A percentile compares a stretch with the other conserved stretches of the same genome.
Conservation (phyloP, 352 stramenopile species). For the Sclerospora graminicola region DNA sequence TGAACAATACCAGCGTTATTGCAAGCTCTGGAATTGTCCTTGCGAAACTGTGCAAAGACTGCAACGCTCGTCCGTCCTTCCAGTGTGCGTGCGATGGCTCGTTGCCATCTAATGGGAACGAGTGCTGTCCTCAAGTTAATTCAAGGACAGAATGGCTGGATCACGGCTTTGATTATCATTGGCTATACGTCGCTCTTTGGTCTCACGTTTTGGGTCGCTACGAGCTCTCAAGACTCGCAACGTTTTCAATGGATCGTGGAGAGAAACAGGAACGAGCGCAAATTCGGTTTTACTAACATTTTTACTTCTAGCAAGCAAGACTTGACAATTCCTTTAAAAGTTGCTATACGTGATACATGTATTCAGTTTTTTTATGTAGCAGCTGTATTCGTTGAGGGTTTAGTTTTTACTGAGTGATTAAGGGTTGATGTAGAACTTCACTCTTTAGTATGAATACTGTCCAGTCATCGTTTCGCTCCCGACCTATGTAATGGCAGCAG, state of each 20-base stretch:
- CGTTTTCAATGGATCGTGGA: constrained; percentile 25
- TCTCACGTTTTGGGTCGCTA: constrained; percentile 24
- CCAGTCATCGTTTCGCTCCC: too few relatives aligned
- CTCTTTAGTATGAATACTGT: too few relatives aligned
- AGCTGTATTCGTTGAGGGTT: too few relatives aligned
- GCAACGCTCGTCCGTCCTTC: constrained; percentile 19
- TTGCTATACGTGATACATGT: too few relatives aligned
- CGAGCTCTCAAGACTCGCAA: constrained; percentile 28
- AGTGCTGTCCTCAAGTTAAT: constrained; percentile 18
- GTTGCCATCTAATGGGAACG: constrained; percentile 14
- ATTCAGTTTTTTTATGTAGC: too few relatives aligned
- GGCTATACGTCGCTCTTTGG: constrained; percentile 24
- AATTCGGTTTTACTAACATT: too few relatives aligned
- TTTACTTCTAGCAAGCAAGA: too few relatives aligned
- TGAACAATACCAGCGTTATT: constrained; percentile 10
- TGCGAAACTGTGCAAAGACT: constrained; percentile 25
- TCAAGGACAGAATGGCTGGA: constrained; percentile 12
- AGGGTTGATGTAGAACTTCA: too few relatives aligned
- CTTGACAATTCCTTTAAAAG: too few relatives aligned
- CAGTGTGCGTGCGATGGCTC: constrained; percentile 17
- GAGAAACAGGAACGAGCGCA: constrained; percentile 22
- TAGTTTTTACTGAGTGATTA: too few relatives aligned
- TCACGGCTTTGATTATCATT: constrained; percentile 18
- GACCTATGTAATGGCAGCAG: too few relatives aligned
- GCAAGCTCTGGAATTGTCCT: constrained; percentile 14